Evolutionary conservation across 2,329 filamentous ascomycete genomes (phyloP), one percentile per base, ranked within the genome.

Genomic region (Phaeomoniella chlamydospora): DNA sequence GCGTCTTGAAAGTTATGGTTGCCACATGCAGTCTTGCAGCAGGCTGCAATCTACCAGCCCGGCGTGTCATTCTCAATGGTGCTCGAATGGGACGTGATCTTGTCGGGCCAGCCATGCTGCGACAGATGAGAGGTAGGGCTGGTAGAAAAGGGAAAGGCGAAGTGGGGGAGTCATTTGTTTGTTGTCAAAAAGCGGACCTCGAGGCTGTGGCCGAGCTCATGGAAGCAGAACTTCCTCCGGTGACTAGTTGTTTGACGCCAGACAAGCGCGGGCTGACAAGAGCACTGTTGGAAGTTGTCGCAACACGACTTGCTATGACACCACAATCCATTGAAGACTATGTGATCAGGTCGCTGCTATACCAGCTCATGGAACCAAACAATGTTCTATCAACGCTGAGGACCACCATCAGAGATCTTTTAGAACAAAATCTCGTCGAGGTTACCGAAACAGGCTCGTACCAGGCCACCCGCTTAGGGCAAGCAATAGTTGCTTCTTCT

Each of bases 11-110:
- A 44, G 72, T 84, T 1, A 76, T 83, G 36, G 74, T 84, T 12
- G 81, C 81, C 26, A 87, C 81, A 2, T 85, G 80, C 47, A 84
- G 79, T 50, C 66, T 87, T 38, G 81, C 81, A n/a, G 81, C 80
- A 11, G 81, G 81, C n/a, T 83, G 87, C 39, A 86, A 87, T 53
- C 59, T 87, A 13, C 65, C 65, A 11, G 81, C 81, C 5, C 66
- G 81, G 36, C 65, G 81, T 44, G 81, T 87, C 1, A 83, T 87
- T 39, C 65, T 83, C 16, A 80, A 84, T 49, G 78, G 74, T 41
- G 80, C 77, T 18, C 69, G 77, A 29, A 85, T 86, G 78, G 81
- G 81, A 0, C 68, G 77, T 36, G 79, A 85, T 32, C 61, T 85
- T 33, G 72, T 86, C n/a, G 80, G 79, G 0, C 80, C 81, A 10